phyloP scores from a whole-genome alignment of 345 rosid genomes.

The Lepidium sativum region DNA sequence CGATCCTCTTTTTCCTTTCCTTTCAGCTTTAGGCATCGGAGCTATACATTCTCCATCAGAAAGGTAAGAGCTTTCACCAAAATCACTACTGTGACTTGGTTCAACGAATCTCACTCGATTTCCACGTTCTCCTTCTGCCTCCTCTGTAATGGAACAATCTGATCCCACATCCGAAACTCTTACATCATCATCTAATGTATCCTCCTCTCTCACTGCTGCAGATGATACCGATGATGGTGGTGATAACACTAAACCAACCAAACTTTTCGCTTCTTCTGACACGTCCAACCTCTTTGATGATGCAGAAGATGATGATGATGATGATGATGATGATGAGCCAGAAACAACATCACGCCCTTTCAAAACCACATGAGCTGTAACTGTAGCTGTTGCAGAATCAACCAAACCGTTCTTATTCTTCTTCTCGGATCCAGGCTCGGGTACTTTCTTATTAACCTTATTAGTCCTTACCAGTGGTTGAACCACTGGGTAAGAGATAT shows the following conservation, averaged over 20 bases:
- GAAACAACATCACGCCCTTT: slow-evolving; percentile 2
- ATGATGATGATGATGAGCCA: slow-evolving; percentile 23
- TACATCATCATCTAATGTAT: background rate
- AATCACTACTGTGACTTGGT: slow-evolving; percentile 33
- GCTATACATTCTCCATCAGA: slow-evolving; percentile 33
- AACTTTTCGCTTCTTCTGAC: slow-evolving; percentile 18
- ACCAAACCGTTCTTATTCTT: background rate
- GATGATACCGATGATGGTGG: background rate
- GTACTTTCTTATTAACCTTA: slow-evolving; percentile 13
- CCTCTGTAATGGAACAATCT: slow-evolving; percentile 31
- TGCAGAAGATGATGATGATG: background rate
- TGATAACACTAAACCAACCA: slow-evolving; percentile 5
- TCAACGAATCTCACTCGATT: slow-evolving; percentile 49
- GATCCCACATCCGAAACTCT: slow-evolving; percentile 24
- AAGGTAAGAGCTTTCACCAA: slow-evolving; percentile 27
- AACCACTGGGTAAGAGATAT: slow-evolving; percentile 43
- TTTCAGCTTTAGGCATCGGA: slow-evolving; percentile 35
- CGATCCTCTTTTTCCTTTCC: slow-evolving; percentile 61
- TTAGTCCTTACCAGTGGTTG: slow-evolving; percentile 41
- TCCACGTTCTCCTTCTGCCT: slow-evolving; percentile 14
- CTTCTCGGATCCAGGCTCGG: slow-evolving; percentile 7
- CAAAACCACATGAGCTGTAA: slow-evolving; percentile 14
- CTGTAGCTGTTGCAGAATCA: background rate
- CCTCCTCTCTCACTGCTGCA: background rate
- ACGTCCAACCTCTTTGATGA: slow-evolving; percentile 16